These are phyloP conservation scores for Orbilia blumenaviensis DNA, from an alignment of 2,329 filamentous ascomycete genomes.

Conservation along the genomic window DNA sequence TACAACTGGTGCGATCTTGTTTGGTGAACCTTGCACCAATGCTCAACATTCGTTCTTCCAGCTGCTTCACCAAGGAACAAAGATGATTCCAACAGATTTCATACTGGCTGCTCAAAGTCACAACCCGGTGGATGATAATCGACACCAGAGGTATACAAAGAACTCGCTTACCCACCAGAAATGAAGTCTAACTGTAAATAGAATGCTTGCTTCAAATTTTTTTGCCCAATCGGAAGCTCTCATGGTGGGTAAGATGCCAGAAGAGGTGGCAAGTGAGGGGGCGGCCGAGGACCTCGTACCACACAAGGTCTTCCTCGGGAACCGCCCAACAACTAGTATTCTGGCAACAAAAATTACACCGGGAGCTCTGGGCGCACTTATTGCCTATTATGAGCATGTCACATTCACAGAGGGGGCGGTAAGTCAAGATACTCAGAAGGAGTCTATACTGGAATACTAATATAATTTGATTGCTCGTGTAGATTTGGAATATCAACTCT, in stretches of 20 bases:
- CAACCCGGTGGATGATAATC: constrained; percentile 90
- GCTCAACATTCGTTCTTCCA: constrained; percentile 99
- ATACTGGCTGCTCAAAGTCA: constrained; percentile 95
- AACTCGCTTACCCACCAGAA: not conserved
- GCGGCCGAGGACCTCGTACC: constrained; percentile 78
- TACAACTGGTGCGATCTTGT: constrained; percentile 93
- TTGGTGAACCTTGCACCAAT: constrained; percentile 98
- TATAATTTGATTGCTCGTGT: not conserved
- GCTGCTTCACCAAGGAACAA: constrained; percentile 97
- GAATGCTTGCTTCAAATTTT: constrained; percentile 90
- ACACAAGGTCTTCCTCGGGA: constrained; percentile 99
- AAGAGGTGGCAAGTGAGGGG: constrained; percentile 79
- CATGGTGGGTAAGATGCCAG: constrained; percentile 88
- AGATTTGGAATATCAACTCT: constrained; percentile 97
- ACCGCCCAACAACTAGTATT: constrained; percentile 95
- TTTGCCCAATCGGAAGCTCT: constrained; percentile 87
- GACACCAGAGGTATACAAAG: constrained; percentile 79
- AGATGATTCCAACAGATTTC: constrained; percentile 98
- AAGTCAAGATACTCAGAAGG: not conserved
- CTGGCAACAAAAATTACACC: constrained; percentile 93
- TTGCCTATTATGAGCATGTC: constrained; percentile 98
- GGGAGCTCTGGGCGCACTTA: constrained; percentile 89
- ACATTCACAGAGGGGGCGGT: constrained; percentile 94
- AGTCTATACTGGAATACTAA: not conserved
- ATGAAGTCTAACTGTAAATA: constrained; percentile 54